Base-by-base conservation (phyloP, 305 asterid genomes). In the Lippia alba region DNA sequence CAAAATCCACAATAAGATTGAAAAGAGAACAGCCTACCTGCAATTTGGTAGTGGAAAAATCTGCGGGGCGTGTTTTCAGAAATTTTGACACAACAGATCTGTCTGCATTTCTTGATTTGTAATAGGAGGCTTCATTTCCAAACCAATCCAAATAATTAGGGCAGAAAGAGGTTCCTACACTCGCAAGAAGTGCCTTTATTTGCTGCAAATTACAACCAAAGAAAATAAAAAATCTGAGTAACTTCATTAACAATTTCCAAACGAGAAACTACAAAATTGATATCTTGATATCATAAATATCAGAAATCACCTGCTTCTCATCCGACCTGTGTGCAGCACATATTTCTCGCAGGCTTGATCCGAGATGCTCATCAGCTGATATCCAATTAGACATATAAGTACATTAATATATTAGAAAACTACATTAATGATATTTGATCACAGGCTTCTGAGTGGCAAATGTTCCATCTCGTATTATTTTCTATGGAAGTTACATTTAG, bases 161-260 rank as follows among this genome's bases (percentile, higher is more conserved):
- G 82, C 98, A 94, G 76, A 94, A 88, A 51, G 96, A 79, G 64
- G 91, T 72, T 61, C 99, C 99, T 77, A 86, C 80, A 73, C 82
- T 78, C 80, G 90, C 86, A 64, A 94, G 98, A 81, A 94, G 97
- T 69, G 99, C 98, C 88, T 85, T 92, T 63, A 92, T 87, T 94
- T 94, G 96, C 99, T 94, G 92, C 54, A 83, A 50, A 36, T 64
- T 17, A 34, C 64, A 61, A 58, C 39, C 60, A 62, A 69, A 66
- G n/a, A 67, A 68, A 65, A 74, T 66, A 70, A 50, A 77, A 60
- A 69, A 40, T 49, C 57, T 44, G 50, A 66, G 33, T 17, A 49
- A 18, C 56, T 61, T 30, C 49, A 57, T 45, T 50, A 66, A 64
- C 56, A 71, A 63, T 58, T 9, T 59, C 24, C 9, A 54, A 32